Conservation (phyloP, 352 stramenopile genomes). For the Phytopythium vexans region DNA sequence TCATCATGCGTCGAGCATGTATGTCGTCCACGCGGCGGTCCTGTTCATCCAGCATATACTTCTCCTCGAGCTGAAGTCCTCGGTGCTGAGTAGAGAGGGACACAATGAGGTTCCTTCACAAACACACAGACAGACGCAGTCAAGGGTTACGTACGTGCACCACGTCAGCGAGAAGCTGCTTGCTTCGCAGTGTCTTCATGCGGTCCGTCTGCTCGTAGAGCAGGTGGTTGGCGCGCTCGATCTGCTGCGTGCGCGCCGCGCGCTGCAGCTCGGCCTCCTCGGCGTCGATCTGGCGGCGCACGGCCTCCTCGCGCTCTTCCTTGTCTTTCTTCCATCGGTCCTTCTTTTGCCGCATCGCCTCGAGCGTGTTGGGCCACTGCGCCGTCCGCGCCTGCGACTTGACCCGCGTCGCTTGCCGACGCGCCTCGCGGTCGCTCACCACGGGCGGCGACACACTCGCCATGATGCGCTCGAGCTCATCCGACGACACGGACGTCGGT, state of each 20-base stretch:
- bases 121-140: neutral
- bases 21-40: conserved; percentile 44
- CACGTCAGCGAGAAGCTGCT: conserved; percentile 85
- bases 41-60: conserved; percentile 65
- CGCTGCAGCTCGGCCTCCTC: conserved; percentile 75
- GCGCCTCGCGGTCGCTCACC: conserved; percentile 64
- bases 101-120: neutral
- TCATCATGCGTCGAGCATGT: conserved; percentile 50
- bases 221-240: conserved; percentile 79
- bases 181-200: conserved; percentile 88
- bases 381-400: conserved; percentile 73
- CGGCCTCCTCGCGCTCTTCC: conserved; percentile 77
- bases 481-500: conserved; percentile 50
- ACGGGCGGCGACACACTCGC: conserved; percentile 61
- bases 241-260: conserved; percentile 72
- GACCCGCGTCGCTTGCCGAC: conserved; percentile 32
- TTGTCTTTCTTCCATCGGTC: conserved; percentile 90
- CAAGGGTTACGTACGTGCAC: conserved; percentile 40
- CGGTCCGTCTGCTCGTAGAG: conserved; percentile 92
- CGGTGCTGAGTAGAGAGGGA: conserved; percentile 40
- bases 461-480: conserved; percentile 71
- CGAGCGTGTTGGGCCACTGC: conserved; percentile 91
- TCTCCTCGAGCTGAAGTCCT: conserved; percentile 79
- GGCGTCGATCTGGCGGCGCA: conserved; percentile 68
- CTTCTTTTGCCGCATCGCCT: conserved; percentile 88